Evolutionary conservation across 1,139 yeast species (phyloP).

Genomic region (Yamadazyma dushanensis): DNA sequence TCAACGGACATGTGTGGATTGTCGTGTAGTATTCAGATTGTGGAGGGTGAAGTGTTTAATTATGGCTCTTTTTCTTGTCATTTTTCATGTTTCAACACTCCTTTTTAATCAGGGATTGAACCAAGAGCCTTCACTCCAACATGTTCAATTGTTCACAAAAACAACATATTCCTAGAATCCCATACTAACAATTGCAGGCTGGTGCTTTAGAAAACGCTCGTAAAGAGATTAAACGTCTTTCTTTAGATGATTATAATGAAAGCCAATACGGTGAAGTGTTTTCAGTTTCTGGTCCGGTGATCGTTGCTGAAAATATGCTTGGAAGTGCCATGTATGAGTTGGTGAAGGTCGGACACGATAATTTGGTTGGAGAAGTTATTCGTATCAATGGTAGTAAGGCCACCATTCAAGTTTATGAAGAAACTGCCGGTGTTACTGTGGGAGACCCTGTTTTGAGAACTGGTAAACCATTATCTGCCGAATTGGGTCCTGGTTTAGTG

Average conservation of each 20-base stretch:
- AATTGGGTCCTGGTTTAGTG: constrained; percentile 98
- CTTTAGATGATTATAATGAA: constrained; percentile 74
- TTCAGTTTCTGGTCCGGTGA: constrained; percentile 97
- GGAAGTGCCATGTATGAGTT: constrained; percentile 99
- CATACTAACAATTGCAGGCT: constrained; percentile 52
- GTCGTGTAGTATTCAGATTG: no score
- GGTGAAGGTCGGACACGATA: constrained; percentile 96
- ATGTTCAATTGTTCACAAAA: no score
- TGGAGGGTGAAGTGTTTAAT: no score
- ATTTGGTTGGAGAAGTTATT: constrained; percentile 95
- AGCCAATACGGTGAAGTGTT: constrained; percentile 83
- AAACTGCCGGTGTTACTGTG: constrained; percentile 97
- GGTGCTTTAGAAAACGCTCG: constrained; percentile 98
- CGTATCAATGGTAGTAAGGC: constrained; percentile 96
- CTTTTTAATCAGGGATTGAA: no score
- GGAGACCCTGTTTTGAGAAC: constrained; percentile 98
- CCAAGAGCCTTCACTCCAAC: no score
- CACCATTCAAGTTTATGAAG: constrained; percentile 97
- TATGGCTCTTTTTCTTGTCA: no score
- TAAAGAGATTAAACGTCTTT: constrained; percentile 84
- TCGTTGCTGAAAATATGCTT: constrained; percentile 96
- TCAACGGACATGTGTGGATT: not conserved
- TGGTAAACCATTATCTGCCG: constrained; percentile 96
- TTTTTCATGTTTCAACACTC: no score
- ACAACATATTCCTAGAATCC: no score